Conservation (phyloP, 805 yeast genomes). For the Metschnikowia rubicola region DNA sequence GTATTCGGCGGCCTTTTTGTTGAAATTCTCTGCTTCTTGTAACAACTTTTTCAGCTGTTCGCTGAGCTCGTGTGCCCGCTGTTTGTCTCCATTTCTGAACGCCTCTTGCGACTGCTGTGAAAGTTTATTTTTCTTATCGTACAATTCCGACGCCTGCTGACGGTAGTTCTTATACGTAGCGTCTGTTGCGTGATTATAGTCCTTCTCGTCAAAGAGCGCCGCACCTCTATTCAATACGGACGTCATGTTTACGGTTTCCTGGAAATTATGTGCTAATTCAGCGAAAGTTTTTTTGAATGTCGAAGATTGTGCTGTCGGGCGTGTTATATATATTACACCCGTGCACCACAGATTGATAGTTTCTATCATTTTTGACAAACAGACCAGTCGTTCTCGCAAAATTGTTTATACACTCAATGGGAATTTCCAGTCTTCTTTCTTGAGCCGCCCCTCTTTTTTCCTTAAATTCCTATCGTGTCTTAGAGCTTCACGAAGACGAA, state of each 20-base stretch:
- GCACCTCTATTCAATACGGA: slow-evolving; percentile 12
- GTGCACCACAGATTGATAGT: neutral
- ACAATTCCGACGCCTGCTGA: slow-evolving; percentile 64
- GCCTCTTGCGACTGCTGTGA: slow-evolving; percentile 74
- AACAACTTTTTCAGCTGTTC: slow-evolving; percentile 61
- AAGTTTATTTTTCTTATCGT: slow-evolving; percentile 49
- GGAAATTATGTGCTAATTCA: neutral
- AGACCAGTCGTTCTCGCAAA: too few relatives aligned
- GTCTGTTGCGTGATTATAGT: slow-evolving; percentile 74
- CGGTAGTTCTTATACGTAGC: slow-evolving; percentile 60
- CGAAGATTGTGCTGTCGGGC: neutral
- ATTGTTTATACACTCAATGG: too few relatives aligned
- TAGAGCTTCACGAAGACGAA: too few relatives aligned
- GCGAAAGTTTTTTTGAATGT: too few relatives aligned
- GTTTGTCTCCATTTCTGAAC: slow-evolving; percentile 68
- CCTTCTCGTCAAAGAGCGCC: slow-evolving; percentile 31
- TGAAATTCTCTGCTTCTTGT: slow-evolving; percentile 61
- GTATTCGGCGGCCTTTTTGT: slow-evolving; percentile 82
- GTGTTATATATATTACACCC: neutral
- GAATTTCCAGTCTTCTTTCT: too few relatives aligned
- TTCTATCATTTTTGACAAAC: neutral
- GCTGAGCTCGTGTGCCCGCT: slow-evolving; percentile 68
- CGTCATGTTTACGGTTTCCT: slow-evolving; percentile 1
- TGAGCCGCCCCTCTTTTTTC: too few relatives aligned
- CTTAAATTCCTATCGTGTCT: too few relatives aligned